phyloP scores from a whole-genome alignment of 768 basidiomycete species.

The Lactarius vividus region DNA sequence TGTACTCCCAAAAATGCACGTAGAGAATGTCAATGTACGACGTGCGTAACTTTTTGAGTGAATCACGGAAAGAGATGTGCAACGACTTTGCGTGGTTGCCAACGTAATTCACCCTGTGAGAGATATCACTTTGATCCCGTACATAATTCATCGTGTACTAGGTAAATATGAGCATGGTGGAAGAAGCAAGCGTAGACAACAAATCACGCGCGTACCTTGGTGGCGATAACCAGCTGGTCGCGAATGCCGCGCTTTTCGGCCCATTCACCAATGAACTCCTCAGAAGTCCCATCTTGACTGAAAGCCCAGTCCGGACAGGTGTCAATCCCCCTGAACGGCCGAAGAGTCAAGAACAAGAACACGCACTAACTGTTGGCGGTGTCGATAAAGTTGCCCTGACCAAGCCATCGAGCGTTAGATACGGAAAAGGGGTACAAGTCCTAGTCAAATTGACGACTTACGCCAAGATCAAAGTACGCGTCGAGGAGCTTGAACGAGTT shows the following conservation, averaged over 20 bases:
- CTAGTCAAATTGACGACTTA: not conserved
- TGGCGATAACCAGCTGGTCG: conserved; percentile 39
- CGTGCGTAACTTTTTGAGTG: conserved; percentile 51
- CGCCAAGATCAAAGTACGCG: conserved; percentile 36
- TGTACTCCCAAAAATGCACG: conserved; percentile 51
- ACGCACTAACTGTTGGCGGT: conserved; percentile 40
- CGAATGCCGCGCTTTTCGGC: conserved; percentile 37
- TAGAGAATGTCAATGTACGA: conserved; percentile 57
- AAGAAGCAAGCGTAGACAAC: not conserved
- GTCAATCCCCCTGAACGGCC: no score
- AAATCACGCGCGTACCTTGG: conserved; percentile 21
- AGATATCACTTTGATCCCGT: conserved; percentile 21
- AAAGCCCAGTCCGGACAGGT: not conserved
- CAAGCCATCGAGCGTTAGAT: not conserved
- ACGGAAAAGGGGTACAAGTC: no score
- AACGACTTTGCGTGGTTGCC: conserved; percentile 43
- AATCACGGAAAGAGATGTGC: conserved; percentile 35
- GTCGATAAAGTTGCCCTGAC: conserved; percentile 35
- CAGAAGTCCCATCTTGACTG: conserved; percentile 32
- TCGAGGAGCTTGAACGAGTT: conserved; percentile 41
- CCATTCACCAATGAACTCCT: conserved; percentile 45
- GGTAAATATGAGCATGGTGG: not conserved
- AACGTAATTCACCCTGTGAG: conserved; percentile 40
- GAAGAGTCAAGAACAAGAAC: not conserved
- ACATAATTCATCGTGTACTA: conserved; percentile 34